phyloP scores from a whole-genome alignment of 1,139 yeast species.

The Yamadazyma diospyri region DNA sequence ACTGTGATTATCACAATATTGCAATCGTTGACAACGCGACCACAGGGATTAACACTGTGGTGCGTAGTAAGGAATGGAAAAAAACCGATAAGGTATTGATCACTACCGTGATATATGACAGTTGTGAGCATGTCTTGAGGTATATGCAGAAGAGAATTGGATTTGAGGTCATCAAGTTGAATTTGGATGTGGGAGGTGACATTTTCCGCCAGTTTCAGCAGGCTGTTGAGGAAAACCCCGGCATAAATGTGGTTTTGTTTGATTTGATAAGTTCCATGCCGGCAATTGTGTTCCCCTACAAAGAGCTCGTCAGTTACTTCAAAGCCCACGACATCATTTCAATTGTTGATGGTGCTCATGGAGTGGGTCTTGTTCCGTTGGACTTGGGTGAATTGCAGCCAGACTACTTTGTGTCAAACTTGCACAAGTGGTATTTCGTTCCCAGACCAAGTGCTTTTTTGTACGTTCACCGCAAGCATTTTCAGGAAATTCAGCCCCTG shows the following conservation, averaged over 20 bases:
- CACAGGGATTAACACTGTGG: conserved; percentile 54
- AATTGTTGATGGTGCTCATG: conserved; percentile 72
- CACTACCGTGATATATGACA: conserved; percentile 53
- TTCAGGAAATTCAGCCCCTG: conserved; percentile 48
- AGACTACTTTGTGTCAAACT: conserved; percentile 59
- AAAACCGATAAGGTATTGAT: conserved; percentile 55
- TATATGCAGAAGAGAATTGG: conserved; percentile 43
- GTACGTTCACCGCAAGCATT: conserved; percentile 54
- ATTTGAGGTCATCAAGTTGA: conserved; percentile 42
- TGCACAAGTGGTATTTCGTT: conserved; percentile 67
- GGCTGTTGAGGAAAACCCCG: conserved; percentile 7
- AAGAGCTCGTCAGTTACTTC: conserved; percentile 46
- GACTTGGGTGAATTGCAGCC: conserved; percentile 46
- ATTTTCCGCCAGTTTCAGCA: conserved; percentile 29
- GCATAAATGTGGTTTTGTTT: conserved; percentile 46
- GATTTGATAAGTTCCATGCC: conserved; percentile 68
- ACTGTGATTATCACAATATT: conserved; percentile 41
- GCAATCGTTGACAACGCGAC: conserved; percentile 61
- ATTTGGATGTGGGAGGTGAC: conserved; percentile 46
- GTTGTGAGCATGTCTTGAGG: conserved; percentile 52
- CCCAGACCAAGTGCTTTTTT: conserved; percentile 61
- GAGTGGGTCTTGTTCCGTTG: conserved; percentile 51
- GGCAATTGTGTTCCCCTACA: conserved; percentile 57
- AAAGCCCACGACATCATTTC: conserved; percentile 47
- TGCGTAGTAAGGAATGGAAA: conserved; percentile 51